These are phyloP conservation scores for Starmerella vaccinii DNA, from an alignment of 805 yeast genomes.

Conservation along the genomic window DNA sequence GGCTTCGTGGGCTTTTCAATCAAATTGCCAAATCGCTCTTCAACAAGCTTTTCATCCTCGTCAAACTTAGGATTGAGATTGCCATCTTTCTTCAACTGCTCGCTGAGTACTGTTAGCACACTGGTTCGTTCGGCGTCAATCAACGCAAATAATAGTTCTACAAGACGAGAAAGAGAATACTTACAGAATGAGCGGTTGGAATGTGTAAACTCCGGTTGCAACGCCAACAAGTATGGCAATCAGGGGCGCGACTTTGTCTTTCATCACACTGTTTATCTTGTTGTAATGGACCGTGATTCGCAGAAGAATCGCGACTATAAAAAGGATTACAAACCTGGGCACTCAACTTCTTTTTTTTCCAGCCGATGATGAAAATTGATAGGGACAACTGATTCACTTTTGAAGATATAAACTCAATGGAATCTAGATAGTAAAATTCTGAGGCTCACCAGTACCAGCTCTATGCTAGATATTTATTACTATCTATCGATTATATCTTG, in stretches of 20 bases:
- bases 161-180: conserved; percentile 5
- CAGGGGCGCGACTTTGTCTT: conserved; percentile 20
- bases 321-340: conserved; percentile 1
- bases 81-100: conserved; percentile 26
- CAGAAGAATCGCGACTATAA: background rate
- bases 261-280: conserved; percentile 6
- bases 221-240: conserved; percentile 23
- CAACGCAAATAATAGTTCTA: background rate
- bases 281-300: no score
- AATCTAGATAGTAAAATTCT: conserved; percentile 29
- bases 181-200: conserved; percentile 27
- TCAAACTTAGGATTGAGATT: conserved; percentile 25
- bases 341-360: conserved; percentile 2
- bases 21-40: conserved; percentile 18
- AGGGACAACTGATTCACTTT: conserved; percentile 31
- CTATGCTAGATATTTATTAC: background rate
- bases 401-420: conserved; percentile 24
- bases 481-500: conserved; percentile 41
- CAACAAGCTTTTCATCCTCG: conserved; percentile 17
- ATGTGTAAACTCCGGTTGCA: conserved; percentile 25
- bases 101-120: conserved; percentile 14
- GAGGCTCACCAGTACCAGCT: conserved; percentile 21
- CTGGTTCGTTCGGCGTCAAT: no score
- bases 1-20: background rate
- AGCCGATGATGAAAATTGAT: conserved; percentile 30